Percentiles rank a stretch among this genome's conserved stretches.
Conservation (phyloP, 768 basidiomycete species). For the Macrolepiota fuliginosa region DNA sequence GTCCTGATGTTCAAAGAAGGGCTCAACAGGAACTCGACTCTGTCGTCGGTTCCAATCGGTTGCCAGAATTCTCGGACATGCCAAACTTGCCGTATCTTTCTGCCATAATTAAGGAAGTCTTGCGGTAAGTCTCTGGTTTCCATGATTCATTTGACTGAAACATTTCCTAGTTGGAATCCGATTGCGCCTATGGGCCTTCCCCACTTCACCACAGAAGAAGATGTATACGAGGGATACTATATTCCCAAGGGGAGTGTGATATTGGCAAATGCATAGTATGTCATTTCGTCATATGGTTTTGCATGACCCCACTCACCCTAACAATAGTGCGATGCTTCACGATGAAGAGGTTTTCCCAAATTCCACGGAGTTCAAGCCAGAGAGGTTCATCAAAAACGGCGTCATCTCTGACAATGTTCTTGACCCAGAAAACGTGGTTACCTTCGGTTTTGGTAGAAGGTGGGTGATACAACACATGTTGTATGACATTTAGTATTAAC, state of each 20-base stretch:
- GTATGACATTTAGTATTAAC: background rate
- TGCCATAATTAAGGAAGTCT: conserved; percentile 21
- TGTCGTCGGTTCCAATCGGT: background rate
- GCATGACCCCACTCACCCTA: no score
- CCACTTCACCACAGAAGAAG: background rate
- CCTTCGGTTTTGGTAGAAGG: conserved; percentile 32
- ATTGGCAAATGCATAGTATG: background rate
- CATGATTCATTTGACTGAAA: background rate
- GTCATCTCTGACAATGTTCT: conserved; percentile 21
- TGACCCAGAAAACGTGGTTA: conserved; percentile 20
- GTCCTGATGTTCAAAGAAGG: conserved; percentile 8
- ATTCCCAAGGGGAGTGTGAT: background rate
- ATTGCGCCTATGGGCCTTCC: conserved; percentile 2
- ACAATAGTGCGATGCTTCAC: conserved; percentile 20
- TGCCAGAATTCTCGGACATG: conserved; percentile 18
- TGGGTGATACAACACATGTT: background rate
- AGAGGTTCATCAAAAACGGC: conserved; percentile 19
- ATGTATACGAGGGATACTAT: background rate
- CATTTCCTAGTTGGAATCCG: conserved; percentile 1
- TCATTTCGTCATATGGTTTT: background rate
- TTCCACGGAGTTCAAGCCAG: conserved; percentile 19
- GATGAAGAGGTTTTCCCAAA: conserved; percentile 19
- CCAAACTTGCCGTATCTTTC: conserved; percentile 19
- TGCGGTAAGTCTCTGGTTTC: conserved; percentile 15
- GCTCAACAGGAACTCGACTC: conserved; percentile 12